Evolutionary conservation across 2,329 filamentous ascomycete species (phyloP).

Genomic region (Fusarium foetens): DNA sequence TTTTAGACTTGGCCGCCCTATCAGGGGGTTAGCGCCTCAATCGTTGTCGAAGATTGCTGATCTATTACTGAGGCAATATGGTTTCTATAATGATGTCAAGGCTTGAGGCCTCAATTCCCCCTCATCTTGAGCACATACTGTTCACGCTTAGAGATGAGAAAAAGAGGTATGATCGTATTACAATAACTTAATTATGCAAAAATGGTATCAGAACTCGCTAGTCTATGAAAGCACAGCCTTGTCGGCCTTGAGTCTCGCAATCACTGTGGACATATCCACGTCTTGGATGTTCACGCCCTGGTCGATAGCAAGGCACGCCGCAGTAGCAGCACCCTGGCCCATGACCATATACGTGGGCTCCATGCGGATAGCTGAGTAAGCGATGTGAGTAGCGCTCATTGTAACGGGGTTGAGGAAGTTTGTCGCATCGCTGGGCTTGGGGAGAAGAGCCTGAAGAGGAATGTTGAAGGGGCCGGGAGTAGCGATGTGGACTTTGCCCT

Average conservation of each 20-base stretch:
- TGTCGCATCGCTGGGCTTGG: slow-evolving; percentile 11
- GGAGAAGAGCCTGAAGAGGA: slow-evolving; percentile 17
- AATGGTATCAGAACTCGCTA: slow-evolving; percentile 18
- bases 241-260: slow-evolving; percentile 22
- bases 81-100: background rate
- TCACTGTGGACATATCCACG: slow-evolving; percentile 17
- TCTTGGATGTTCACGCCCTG: slow-evolving; percentile 29
- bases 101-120: background rate
- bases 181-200: background rate
- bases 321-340: slow-evolving; percentile 32
- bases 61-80: background rate
- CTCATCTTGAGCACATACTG: background rate
- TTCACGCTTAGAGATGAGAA: background rate
- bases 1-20: background rate
- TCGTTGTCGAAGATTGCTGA: background rate
- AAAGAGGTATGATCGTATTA: background rate
- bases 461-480: slow-evolving; percentile 26
- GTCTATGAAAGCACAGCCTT: slow-evolving; percentile 24
- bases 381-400: slow-evolving; percentile 30
- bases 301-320: slow-evolving; percentile 31
- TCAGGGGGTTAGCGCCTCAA: background rate
- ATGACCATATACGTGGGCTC: slow-evolving; percentile 35
- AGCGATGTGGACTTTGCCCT: slow-evolving; percentile 31
- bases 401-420: slow-evolving; percentile 35
- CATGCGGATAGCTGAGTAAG: slow-evolving; percentile 31